Evolutionary conservation across 2,329 filamentous ascomycete species (phyloP).

Genomic region (Akanthomyces uredinophilus): DNA sequence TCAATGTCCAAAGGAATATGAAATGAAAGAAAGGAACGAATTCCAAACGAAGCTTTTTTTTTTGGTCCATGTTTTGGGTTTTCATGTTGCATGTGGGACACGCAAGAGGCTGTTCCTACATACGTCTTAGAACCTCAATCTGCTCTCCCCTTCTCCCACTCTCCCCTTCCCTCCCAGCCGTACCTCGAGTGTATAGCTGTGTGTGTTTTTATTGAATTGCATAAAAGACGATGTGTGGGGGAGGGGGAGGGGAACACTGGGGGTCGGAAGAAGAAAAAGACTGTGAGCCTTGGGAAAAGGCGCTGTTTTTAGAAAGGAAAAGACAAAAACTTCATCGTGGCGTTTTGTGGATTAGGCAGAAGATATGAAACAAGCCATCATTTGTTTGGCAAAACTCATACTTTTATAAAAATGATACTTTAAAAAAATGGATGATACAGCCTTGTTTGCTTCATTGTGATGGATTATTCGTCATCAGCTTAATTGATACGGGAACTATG

Average conservation of each 20-base stretch:
- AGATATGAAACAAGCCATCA: neutral
- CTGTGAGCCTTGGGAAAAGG: neutral
- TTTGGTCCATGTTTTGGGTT: constrained; percentile 2
- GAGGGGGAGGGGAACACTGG: neutral
- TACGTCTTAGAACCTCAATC: neutral
- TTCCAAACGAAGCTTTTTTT: constrained; percentile 1
- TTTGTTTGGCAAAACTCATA: constrained; percentile 1
- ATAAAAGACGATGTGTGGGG: neutral
- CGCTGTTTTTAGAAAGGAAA: neutral
- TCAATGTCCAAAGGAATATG: neutral
- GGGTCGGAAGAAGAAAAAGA: neutral
- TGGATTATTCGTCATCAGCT: neutral
- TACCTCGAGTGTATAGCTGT: neutral
- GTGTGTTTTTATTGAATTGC: constrained; percentile 1
- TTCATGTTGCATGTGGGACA: neutral
- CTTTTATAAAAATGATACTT: constrained; percentile 15
- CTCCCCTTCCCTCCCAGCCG: neutral
- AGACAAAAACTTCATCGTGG: constrained; percentile 9
- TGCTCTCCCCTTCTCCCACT: neutral
- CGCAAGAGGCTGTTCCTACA: neutral
- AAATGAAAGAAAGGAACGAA: constrained; percentile 17
- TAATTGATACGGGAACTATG: neutral
- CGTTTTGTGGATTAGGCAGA: constrained; percentile 10
- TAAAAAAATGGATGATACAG: constrained; percentile 29
- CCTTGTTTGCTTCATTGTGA: constrained; percentile 11